Base-by-base conservation (phyloP, 1,284 basidiomycete species). In the Coniophora puteana region DNA sequence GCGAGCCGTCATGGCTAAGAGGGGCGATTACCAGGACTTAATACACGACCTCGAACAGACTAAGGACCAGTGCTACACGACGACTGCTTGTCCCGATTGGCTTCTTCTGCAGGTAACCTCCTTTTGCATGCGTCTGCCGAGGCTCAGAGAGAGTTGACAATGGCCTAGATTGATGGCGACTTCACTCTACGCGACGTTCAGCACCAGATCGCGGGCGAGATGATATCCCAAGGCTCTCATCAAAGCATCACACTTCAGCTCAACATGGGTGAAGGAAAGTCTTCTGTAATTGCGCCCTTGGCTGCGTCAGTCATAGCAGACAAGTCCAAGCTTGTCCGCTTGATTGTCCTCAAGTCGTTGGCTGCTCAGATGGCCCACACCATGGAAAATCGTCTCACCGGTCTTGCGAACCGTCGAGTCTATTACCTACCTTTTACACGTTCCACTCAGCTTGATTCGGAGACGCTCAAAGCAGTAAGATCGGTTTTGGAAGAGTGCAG, bases 191-290 rank as follows among this genome's bases (percentile, higher is more conserved):
- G 75, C 5, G 47, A 57, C 1, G 41, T 74, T 11, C 76, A 79
- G 44, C 51, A 53, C 3, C 40, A 54, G 0, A 59, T 75, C 2
- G 68, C 74, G 1, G 38, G 50, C 4, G 62, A 74, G 36, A 80
- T 80, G 76, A 69, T 74, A n/a, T 41, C 48, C 0, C 76, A 77
- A 2, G 17, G 24, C 1, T 60, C 57, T 0, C 33, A 44, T 3
- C n/a, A 39, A 5, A 79, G 68, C 36, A 65, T 64, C 0, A 51
- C 64, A 3, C 57, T 74, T 24, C 76, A 79, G 41, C 65, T 80
- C 14, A 77, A 78, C 33, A 78, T 79, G 77, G 76, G 76, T 1
- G 76, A 78, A 46, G 77, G 77, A 4, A 78, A 78, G 46, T 69
- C 75, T 1, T 71, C 72, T 0, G 76, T 77, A 4, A 78, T 78